Conservation (phyloP, 2,329 filamentous ascomycete species). For the Lecanosticta acicola region DNA sequence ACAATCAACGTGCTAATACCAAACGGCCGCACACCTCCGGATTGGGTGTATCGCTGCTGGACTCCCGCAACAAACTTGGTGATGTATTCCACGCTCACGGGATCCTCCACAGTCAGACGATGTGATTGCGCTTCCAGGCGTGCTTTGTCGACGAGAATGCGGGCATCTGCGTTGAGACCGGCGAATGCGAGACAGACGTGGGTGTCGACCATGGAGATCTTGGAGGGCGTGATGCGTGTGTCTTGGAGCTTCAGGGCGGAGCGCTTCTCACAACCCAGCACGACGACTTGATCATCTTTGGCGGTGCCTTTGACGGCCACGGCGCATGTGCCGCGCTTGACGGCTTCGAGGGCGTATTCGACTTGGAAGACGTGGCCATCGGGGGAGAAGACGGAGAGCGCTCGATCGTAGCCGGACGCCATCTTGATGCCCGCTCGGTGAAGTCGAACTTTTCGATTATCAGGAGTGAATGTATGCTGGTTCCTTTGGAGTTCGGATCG, state of each 20-base stretch:
- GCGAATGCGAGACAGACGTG: constrained; percentile 97
- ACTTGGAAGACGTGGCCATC: constrained; percentile 99
- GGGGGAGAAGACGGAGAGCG: constrained; percentile 96
- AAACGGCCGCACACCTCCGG: constrained; percentile 96
- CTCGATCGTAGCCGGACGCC: constrained; percentile 98
- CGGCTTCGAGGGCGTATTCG: constrained; percentile 97
- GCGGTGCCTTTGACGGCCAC: constrained; percentile 94
- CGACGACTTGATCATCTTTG: constrained; percentile 58
- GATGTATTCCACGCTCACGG: constrained; percentile 97
- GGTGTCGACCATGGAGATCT: constrained; percentile 92
- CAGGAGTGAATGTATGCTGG: no score
- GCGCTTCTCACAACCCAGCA: constrained; percentile 95
- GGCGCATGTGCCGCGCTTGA: constrained; percentile 99
- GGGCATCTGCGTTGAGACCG: constrained; percentile 92
- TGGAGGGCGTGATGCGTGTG: constrained; percentile 96
- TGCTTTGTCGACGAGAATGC: constrained; percentile 97
- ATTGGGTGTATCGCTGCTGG: constrained; percentile 98
- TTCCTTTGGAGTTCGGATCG: neutral
- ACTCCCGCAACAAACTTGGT: constrained; percentile 98
- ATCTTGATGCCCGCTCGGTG: no score
- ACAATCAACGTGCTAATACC: constrained; percentile 97
- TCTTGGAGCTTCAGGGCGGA: constrained; percentile 99
- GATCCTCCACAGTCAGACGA: constrained; percentile 93
- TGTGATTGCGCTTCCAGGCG: constrained; percentile 96
- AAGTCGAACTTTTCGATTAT: no score